Base-by-base conservation (phyloP, 257 asterid genomes). In the Nicotiana benthamiana region DNA sequence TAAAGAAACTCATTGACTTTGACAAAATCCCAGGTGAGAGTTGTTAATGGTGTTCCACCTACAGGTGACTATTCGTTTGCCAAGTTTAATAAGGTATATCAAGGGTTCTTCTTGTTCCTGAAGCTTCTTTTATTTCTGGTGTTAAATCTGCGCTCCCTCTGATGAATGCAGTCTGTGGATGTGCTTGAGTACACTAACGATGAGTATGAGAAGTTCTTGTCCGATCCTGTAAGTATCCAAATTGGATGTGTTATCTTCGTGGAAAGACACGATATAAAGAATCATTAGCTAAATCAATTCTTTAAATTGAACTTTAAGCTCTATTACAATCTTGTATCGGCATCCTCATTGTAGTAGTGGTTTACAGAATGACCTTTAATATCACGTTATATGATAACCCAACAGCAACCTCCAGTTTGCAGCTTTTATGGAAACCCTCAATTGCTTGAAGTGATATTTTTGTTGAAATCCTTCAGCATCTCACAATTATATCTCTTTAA, bases 41-140 rank as follows among this genome's bases (percentile, higher is more conserved):
- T 96, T 82, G 97, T 96, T 20, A 96, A 96, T 86, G 97, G 97
- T 52, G 92, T 89, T 76, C 95, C 97, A 2, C 98, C 99, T 1
- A 94, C 93, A 1, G 97, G 95, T 63, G 99, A 96, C 85, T 96
- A 96, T 87, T 92, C 97, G 9, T 96, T 96, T 85, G 97, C 99
- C 52, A 96, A 93, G 91, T 94, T 81, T 83, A 94, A 96, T 89
- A 96, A 96, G 93, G 98, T 91, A 86, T 79, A 83, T 52, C 48
- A 79, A 46, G 34, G 62, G 30, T 22, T 72, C 24, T 36, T 27
- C 48, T 79, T 64, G 51, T 64, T 79, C 36, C 72, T 64, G 64
- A 77, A 51, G 46, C 24, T 83, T 82, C 48, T 78, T 84, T 20
- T 3, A 68, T 79, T 4, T 75, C 13, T 84, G 62, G 27, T 74